Evolutionary conservation across 163 green algal genomes (phyloP), one percentile per base, ranked within the genome.

Genomic region (Volvox carteri): DNA sequence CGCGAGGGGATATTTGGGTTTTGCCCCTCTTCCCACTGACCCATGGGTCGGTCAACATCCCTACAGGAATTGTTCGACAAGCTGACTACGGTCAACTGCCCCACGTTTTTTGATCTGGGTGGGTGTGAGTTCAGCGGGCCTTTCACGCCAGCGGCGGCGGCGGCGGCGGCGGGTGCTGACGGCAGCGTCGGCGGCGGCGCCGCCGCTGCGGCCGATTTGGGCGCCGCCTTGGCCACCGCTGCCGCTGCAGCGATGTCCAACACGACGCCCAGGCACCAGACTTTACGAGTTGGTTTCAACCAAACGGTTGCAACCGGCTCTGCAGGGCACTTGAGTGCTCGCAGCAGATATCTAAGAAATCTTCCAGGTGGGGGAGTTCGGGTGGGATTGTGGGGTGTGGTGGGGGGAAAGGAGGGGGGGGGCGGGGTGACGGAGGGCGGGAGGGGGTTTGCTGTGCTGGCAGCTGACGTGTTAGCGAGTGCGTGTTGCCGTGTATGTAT

Each of bases 71-170:
- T 88, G 50, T 67, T 74, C 0, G 83, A 81, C 37, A 35, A 46
- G 23, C 23, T 88, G 4, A 67, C 83, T 7, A n/a, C 37, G 6
- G 68, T 88, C 35, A 83, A 35, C 23, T 67, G 46, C 33, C 83
- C 83, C 67, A 88, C 83, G 42, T n/a, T 88, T 9, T 41, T 88
- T 2, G 83, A 88, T 37, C 83, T 88, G 1, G 83, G 83, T 12
- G 83, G 83, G 0, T 72, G 78, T 2, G 83, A 88, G 50, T 88
- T 88, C 48, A 88, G 83, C 48, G 83, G 83, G 33, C 4, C 67
- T 33, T 81, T 88, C 25, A 28, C 25, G 21, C 50, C 5, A 3
- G 39, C 58, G 16, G 39, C 25, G 58, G 25, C 78, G 33, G 1
- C 41, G 54, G 54, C 37, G 18, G 2, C 52, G 50, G 16, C 8